Conservation (phyloP, 805 yeast genomes). For the Metschnikowia gelsemii region DNA sequence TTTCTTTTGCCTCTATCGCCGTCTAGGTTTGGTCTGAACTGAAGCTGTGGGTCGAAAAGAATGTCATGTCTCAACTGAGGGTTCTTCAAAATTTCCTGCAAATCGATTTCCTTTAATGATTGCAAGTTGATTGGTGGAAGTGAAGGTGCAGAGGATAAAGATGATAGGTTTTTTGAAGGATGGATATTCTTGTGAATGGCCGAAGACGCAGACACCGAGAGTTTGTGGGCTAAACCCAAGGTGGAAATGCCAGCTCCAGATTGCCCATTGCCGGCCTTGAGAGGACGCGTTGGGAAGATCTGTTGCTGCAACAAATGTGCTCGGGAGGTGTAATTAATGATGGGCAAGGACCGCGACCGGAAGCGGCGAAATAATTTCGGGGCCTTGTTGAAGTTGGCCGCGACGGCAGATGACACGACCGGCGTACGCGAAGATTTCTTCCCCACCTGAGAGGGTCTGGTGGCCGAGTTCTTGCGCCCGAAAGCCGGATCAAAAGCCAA, state of each 20-base stretch:
- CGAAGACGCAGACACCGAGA: conserved; percentile 8
- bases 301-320: conserved; percentile 18
- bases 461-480: conserved; percentile 13
- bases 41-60: conserved; percentile 85
- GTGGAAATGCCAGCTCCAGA: conserved; percentile 19
- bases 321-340: conserved; percentile 34
- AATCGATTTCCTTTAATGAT: conserved; percentile 79
- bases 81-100: conserved; percentile 83
- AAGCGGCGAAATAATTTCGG: conserved; percentile 37
- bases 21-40: conserved; percentile 86
- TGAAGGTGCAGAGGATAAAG: conserved; percentile 34
- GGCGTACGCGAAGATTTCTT: conserved; percentile 17
- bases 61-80: conserved; percentile 94
- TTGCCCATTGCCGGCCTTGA: conserved; percentile 17
- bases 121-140: conserved; percentile 83
- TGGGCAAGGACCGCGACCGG: conserved; percentile 43
- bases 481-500: conserved; percentile 7
- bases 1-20: conserved; percentile 87
- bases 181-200: conserved; percentile 9
- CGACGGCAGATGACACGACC: conserved; percentile 6
- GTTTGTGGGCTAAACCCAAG: conserved; percentile 7
- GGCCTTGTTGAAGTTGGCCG: conserved; percentile 21
- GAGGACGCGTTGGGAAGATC: conserved; percentile 12
- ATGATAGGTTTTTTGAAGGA: conserved; percentile 6
- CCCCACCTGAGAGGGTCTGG: conserved; percentile 11